Evolutionary conservation across 176 grass and related monocot species (phyloP), one percentile per base, ranked within the genome.

Genomic region (Paspalum notatum): DNA sequence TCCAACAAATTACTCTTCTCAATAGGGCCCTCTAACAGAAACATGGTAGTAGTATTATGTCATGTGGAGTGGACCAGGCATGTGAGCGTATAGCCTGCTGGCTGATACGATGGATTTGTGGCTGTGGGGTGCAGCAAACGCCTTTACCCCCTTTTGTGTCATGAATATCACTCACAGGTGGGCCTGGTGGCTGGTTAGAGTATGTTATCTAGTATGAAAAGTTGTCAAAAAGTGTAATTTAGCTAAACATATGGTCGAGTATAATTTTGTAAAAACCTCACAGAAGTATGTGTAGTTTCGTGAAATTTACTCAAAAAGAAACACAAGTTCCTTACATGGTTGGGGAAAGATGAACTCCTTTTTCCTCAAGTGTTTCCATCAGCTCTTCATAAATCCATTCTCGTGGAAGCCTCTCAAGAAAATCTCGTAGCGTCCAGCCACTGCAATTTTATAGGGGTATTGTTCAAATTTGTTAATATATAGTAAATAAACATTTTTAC

Each of bases 331-430:
- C 89, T 91, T 99, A 99, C 97, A 93, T 89, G 68, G 93, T 99
- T 82, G 97, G 91, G 43, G 97, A 96, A 38, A 96, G 93, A 80
- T 93, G 87, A 90, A 99, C 90, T 77, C 93, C 93, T 88, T 89
- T 99, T 54, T 91, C 90, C 74, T 84, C 84, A 68, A 99, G 88
- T 62, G 91, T 90, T 90, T 99, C 97, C 89, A 99, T 93, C 70
- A 99, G 80, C 67, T 95, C 97, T 88, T 99, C 97, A 72, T 89
- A 95, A 87, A 99, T 99, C 97, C 97, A 99, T 89, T 93, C 97
- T 86, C 97, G 88, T 85, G 97, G 97, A 41, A 99, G 91, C 81
- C 89, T 85, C 80, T 99, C 97, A 44, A 99, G 88, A 93, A 89
- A 93, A 91, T 99, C 93, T 78, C 84, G 56, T 80, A 96, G 72